phyloP scores from a whole-genome alignment of 1,284 basidiomycete species.

The Chiua sp. region DNA sequence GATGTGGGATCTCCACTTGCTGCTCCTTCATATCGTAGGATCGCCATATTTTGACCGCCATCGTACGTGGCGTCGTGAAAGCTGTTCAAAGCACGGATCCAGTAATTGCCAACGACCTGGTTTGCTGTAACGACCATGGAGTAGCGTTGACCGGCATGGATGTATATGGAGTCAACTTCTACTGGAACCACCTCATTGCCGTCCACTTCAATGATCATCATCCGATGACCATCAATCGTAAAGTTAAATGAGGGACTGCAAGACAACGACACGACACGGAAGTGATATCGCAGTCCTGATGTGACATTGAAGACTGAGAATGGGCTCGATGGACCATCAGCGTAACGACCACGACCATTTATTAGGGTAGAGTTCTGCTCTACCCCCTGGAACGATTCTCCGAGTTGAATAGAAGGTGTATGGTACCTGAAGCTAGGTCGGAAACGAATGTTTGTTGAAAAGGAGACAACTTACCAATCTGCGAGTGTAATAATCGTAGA shows the following conservation, averaged over 20 bases:
- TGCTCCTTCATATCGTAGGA: constrained; percentile 59
- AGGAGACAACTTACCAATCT: constrained; percentile 29
- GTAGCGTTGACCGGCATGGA: constrained; percentile 44
- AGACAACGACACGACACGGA: constrained; percentile 40
- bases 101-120: constrained; percentile 39
- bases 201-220: constrained; percentile 57
- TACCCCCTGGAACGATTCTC: not conserved
- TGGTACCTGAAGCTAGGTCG: constrained; percentile 31
- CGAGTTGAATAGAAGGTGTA: constrained; percentile 18
- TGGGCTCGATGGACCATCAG: constrained; percentile 26
- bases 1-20: constrained; percentile 46
- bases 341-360: constrained; percentile 21
- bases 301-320: constrained; percentile 38
- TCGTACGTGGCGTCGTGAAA: constrained; percentile 29
- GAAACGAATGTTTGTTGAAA: not conserved
- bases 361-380: constrained; percentile 16
- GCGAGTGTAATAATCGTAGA: constrained; percentile 37
- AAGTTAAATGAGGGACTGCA: constrained; percentile 44
- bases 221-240: constrained; percentile 45
- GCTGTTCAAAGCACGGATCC: constrained; percentile 41
- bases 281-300: constrained; percentile 34
- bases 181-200: constrained; percentile 46
- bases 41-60: constrained; percentile 53
- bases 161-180: constrained; percentile 44
- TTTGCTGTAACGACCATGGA: constrained; percentile 27